Evolutionary conservation across 345 rosid genomes (phyloP).

Genomic region (Rubroshorea leprosula): DNA sequence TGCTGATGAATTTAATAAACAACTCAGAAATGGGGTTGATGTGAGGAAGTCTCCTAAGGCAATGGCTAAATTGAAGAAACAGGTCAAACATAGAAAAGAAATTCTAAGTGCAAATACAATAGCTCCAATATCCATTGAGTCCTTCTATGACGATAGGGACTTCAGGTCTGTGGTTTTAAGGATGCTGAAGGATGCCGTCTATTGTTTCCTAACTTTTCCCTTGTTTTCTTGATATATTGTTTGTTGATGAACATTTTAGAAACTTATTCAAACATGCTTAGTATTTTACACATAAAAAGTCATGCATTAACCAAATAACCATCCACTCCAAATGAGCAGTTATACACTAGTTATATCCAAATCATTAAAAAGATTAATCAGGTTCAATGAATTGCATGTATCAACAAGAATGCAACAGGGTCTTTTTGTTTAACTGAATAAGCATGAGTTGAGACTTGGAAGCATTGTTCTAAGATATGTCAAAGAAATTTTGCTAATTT

Average conservation of each 20-base stretch:
- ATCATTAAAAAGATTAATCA: too few species aligned
- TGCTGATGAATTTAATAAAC: conserved; percentile 93
- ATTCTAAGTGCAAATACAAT: conserved; percentile 86
- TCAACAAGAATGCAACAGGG: too few species aligned
- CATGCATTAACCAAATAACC: too few species aligned
- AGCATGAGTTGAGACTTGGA: too few species aligned
- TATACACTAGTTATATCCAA: too few species aligned
- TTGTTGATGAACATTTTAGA: not conserved
- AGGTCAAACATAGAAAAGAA: conserved; percentile 98
- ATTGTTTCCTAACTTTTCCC: not conserved
- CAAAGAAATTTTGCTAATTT: too few species aligned
- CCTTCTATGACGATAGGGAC: conserved; percentile 89
- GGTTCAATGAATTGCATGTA: too few species aligned
- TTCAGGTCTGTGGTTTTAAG: conserved; percentile 53
- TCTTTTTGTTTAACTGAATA: too few species aligned
- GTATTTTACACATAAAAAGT: not conserved
- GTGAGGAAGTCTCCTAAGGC: conserved; percentile 91
- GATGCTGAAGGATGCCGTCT: conserved; percentile 3
- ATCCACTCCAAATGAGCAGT: too few species aligned
- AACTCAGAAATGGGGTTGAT: conserved; percentile 80
- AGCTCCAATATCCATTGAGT: conserved; percentile 95
- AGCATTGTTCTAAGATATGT: too few species aligned
- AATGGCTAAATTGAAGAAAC: conserved; percentile 98
- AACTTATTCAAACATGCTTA: not conserved
- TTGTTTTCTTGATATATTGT: not conserved